phyloP scores from a whole-genome alignment of 352 stramenopile species.

The Globisporangium splendens region DNA sequence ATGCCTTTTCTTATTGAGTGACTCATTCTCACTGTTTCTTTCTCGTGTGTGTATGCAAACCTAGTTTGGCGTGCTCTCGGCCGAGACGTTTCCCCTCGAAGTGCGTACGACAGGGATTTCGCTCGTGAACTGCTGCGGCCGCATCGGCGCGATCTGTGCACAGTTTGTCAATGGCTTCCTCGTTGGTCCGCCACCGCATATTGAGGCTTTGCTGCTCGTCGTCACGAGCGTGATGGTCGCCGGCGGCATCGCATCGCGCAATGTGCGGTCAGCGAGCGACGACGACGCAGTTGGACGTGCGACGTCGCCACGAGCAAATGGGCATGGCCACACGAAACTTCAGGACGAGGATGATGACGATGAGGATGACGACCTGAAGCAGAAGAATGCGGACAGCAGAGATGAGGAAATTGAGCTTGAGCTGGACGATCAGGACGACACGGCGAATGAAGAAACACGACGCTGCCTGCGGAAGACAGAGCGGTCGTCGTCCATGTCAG shows the following conservation, averaged over 20 bases:
- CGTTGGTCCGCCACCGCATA: conserved; percentile 68
- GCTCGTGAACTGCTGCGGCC: conserved; percentile 84
- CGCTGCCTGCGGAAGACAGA: too few relatives aligned
- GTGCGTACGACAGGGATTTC: conserved; percentile 89
- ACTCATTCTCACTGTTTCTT: neutral
- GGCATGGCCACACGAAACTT: conserved; percentile 1
- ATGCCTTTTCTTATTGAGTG: too few relatives aligned
- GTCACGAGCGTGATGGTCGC: conserved; percentile 71
- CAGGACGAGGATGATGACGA: neutral
- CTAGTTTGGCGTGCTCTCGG: conserved; percentile 86
- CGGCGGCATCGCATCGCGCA: conserved; percentile 47
- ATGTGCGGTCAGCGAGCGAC: conserved; percentile 25
- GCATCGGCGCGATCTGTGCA: conserved; percentile 86
- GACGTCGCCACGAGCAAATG: neutral
- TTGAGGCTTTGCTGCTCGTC: conserved; percentile 74
- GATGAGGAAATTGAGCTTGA: too few relatives aligned
- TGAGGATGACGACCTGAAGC: too few relatives aligned
- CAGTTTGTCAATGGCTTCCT: conserved; percentile 91
- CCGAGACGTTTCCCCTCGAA: conserved; percentile 86
- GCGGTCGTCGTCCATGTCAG: too few relatives aligned
- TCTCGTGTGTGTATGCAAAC: conserved; percentile 2
- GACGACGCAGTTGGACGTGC: conserved; percentile 19
- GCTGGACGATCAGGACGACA: too few relatives aligned
- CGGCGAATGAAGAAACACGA: too few relatives aligned
- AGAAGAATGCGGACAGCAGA: too few relatives aligned